phyloP scores from a whole-genome alignment of 192 early-diverging fungal species.

The Gonapodya prolifera region DNA sequence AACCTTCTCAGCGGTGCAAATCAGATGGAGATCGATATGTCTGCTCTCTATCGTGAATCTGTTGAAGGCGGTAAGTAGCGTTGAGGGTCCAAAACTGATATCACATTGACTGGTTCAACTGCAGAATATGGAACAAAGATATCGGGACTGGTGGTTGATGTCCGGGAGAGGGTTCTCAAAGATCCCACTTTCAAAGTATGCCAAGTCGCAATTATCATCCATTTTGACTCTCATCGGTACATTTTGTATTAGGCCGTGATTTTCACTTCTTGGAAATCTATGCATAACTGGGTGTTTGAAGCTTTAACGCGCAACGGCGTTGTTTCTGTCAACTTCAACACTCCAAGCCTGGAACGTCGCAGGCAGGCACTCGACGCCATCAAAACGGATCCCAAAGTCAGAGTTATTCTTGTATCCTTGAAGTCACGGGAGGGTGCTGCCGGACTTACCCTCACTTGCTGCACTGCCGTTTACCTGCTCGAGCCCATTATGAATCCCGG shows the following conservation, averaged over 20 bases:
- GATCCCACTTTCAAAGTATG: background rate
- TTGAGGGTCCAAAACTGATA: background rate
- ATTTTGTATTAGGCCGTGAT: background rate
- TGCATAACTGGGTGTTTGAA: background rate
- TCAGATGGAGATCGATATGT: background rate
- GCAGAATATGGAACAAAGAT: constrained; percentile 2
- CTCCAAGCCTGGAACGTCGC: background rate
- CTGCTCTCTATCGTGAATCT: background rate
- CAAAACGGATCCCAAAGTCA: background rate
- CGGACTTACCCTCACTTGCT: constrained; percentile 1
- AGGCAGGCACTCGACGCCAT: background rate
- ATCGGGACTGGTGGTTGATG: background rate
- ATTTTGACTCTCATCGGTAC: background rate
- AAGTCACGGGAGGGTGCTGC: background rate
- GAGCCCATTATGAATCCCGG: constrained; percentile 1
- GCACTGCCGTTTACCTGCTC: background rate
- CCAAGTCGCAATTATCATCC: background rate
- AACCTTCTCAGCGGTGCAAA: background rate
- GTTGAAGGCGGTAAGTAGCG: background rate
- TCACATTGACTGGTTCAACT: no score
- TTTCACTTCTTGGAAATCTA: background rate
- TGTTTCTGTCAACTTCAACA: background rate
- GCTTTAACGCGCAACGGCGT: background rate
- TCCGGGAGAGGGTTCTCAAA: background rate
- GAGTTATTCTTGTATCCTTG: background rate